Conservation (phyloP, 1,139 yeast species). For the Maudiozyma humilis region DNA sequence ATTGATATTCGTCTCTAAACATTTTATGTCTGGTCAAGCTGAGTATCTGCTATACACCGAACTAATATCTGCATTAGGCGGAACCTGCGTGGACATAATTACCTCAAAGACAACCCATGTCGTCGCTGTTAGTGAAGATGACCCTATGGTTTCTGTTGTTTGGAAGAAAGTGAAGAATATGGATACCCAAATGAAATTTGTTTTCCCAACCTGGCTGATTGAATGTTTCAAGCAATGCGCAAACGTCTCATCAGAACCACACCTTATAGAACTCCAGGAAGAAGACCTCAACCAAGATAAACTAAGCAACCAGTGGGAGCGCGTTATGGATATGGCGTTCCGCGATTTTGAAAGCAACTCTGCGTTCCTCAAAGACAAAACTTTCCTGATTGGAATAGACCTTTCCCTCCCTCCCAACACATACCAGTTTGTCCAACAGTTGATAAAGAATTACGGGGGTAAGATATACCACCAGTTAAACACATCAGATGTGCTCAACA, state of each 20-base stretch:
- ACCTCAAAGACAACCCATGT: conserved; percentile 73
- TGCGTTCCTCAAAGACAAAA: conserved; percentile 17
- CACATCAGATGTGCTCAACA: conserved; percentile 13
- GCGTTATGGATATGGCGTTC: conserved; percentile 12
- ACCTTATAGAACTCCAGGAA: conserved; percentile 32
- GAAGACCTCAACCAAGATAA: conserved; percentile 9
- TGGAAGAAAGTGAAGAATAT: conserved; percentile 31
- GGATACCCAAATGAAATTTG: conserved; percentile 41
- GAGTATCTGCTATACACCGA: conserved; percentile 60
- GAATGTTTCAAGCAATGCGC: conserved; percentile 53
- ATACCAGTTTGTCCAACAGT: conserved; percentile 26
- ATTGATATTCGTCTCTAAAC: conserved; percentile 57
- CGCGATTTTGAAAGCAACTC: conserved; percentile 1
- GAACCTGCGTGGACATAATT: conserved; percentile 64
- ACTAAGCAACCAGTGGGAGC: conserved; percentile 24
- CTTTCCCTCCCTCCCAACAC: conserved; percentile 30
- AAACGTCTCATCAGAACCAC: conserved; percentile 46
- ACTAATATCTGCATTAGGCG: conserved; percentile 59
- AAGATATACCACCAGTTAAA: conserved; percentile 29
- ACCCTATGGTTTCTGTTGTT: conserved; percentile 38
- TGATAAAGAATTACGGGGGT: conserved; percentile 38
- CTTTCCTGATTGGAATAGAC: conserved; percentile 29
- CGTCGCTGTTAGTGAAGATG: conserved; percentile 46
- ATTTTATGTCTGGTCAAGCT: conserved; percentile 47
- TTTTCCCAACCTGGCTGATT: conserved; percentile 69